These are phyloP conservation scores for Dillenia turbinata DNA, from an alignment of 164 flowering plant genomes.

Conservation along the genomic window DNA sequence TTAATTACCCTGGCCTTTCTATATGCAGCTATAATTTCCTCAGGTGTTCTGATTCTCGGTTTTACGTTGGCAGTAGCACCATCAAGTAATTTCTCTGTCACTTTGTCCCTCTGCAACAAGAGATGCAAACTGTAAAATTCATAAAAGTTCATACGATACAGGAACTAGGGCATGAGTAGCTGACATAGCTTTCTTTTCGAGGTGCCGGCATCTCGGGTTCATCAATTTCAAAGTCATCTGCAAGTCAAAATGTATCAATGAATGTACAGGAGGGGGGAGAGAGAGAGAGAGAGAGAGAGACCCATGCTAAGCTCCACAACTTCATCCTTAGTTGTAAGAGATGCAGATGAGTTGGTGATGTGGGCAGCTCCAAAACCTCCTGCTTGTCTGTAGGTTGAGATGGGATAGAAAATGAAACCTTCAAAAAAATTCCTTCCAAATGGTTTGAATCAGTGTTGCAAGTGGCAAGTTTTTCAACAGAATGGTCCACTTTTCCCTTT, in stretches of 20 bases:
- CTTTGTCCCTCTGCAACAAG: conserved; percentile 39
- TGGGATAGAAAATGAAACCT: conserved; percentile 41
- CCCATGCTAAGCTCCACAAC: too few relatives aligned
- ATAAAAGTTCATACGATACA: background rate
- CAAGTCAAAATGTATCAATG: conserved; percentile 3
- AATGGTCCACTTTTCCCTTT: conserved; percentile 26
- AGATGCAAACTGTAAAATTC: background rate
- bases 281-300: conserved; percentile 1
- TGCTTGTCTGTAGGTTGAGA: conserved; percentile 17
- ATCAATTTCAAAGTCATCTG: conserved; percentile 91
- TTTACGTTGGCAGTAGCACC: conserved; percentile 41
- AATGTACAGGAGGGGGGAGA: background rate
- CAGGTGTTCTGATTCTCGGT: conserved; percentile 68
- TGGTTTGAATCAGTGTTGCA: conserved; percentile 17
- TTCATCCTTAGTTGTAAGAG: too few relatives aligned
- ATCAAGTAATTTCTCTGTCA: conserved; percentile 59
- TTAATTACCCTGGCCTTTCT: conserved; percentile 61
- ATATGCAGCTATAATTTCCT: conserved; percentile 78
- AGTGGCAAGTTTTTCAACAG: conserved; percentile 15
- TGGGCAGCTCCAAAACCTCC: conserved; percentile 40
- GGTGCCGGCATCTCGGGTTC: conserved; percentile 38
- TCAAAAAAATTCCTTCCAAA: conserved; percentile 57
- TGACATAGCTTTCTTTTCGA: conserved; percentile 32
- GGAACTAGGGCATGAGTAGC: conserved; percentile 1
- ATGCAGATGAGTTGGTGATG: conserved; percentile 22